Conservation (phyloP, 2,329 filamentous ascomycete genomes). For the Diaporthe ilicicola region DNA sequence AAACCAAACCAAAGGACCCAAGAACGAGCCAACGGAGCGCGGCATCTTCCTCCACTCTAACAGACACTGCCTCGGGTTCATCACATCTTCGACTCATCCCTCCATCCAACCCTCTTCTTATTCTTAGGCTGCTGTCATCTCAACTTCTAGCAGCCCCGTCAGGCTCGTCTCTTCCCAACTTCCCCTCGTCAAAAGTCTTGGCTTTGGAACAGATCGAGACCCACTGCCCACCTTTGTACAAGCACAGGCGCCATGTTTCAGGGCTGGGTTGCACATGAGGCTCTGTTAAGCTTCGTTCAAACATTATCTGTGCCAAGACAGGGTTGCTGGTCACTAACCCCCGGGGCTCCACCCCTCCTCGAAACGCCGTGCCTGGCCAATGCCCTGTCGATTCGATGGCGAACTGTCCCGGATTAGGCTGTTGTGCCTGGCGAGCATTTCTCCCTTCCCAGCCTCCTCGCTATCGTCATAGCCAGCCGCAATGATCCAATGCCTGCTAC, state of each 20-base stretch:
- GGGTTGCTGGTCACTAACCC: background rate
- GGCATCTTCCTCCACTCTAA: constrained; percentile 13
- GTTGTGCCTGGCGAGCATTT: background rate
- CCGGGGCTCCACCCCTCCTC: background rate
- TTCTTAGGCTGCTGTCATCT: constrained; percentile 8
- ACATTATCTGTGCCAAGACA: constrained; percentile 29
- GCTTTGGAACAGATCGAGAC: background rate
- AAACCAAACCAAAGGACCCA: background rate
- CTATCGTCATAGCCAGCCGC: constrained; percentile 20
- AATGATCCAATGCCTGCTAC: background rate
- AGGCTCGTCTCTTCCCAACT: constrained; percentile 13
- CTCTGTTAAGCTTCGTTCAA: constrained; percentile 32
- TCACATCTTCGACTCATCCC: constrained; percentile 11
- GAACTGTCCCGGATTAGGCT: background rate
- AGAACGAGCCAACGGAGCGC: background rate
- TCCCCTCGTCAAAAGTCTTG: constrained; percentile 13
- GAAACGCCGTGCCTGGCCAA: constrained; percentile 17
- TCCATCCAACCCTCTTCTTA: background rate
- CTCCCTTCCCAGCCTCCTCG: background rate
- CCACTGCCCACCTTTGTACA: constrained; percentile 12
- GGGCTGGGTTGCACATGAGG: constrained; percentile 13
- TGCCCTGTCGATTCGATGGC: background rate
- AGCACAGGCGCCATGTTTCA: constrained; percentile 27
- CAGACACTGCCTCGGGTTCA: constrained; percentile 21
- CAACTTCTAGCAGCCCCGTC: background rate